Base-by-base conservation (phyloP, 345 rosid genomes). In the Hibiscus trionum region DNA sequence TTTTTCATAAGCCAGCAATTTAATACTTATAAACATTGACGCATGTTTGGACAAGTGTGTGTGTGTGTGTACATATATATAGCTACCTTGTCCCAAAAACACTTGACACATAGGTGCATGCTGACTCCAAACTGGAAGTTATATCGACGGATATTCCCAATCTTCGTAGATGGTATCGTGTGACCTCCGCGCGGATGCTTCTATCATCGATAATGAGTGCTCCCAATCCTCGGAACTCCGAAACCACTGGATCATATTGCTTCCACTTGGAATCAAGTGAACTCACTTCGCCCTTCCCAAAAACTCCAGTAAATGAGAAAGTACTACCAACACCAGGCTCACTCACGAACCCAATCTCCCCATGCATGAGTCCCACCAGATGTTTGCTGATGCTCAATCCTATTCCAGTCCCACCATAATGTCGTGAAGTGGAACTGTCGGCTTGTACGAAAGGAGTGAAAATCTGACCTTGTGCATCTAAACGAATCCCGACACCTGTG, bases 401-500 rank as follows among this genome's bases (percentile, higher is more conserved):
- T 68, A 95, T 95, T 67, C 97, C 97, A 16, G 97, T 95, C 24
- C 99, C 97, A 72, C 99, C 99, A 80, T 95, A 86, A 16, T 90
- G 91, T 56, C 99, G 88, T 7, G 99, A 95, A 35, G 97, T 95
- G 63, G 99, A 95, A 74, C 97, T 95, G 73, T 95, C 99, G 7
- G 97, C 99, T 81, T 95, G 99, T 90, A 95, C 84, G 75, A 95
- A 95, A 64, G 97, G 99, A 4, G 96, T 92, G 85, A 95, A 95
- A 72, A 95, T 92, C 6, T 86, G 85, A 72, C 73, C 75, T 64
- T 95, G 97, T 69, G 93, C 97, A 5, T 88, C 97, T 8, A 71
- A 24, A 63, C 89, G 91, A 78, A 95, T 95, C 60, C 99, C 99
- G 2, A 88, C 86, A 10, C 99, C 99, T 19, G 99, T 95, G 72